These are phyloP conservation scores for Septoria linicola DNA, from an alignment of 2,329 filamentous ascomycete species.

Conservation along the genomic window DNA sequence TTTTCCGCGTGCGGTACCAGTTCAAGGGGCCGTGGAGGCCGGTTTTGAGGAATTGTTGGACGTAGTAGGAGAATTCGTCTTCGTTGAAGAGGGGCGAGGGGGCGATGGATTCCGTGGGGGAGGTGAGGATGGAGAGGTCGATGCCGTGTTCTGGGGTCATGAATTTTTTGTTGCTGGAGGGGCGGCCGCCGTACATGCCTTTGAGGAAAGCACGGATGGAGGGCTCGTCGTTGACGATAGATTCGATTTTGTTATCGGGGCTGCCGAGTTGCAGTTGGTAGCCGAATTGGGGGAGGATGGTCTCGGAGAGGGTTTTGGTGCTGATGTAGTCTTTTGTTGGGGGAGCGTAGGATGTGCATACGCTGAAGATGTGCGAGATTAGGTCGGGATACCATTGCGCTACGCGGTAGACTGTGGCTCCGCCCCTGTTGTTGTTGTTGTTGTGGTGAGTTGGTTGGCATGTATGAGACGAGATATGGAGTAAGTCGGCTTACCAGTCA, in stretches of 20 bases:
- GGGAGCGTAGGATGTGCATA: slow-evolving; percentile 74
- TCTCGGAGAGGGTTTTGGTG: slow-evolving; percentile 60
- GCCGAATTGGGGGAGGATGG: slow-evolving; percentile 64
- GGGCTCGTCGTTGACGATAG: slow-evolving; percentile 50
- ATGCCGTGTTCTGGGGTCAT: slow-evolving; percentile 65
- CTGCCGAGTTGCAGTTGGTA: slow-evolving; percentile 79
- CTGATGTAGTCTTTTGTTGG: slow-evolving; percentile 50
- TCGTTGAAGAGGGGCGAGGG: slow-evolving; percentile 60
- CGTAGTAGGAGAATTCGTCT: slow-evolving; percentile 76
- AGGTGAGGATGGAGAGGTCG: slow-evolving; percentile 59
- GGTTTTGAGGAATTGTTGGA: slow-evolving; percentile 65
- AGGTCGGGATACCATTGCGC: slow-evolving; percentile 72
- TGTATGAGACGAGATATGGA: no score
- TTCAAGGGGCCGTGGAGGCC: slow-evolving; percentile 72
- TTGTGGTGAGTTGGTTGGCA: background rate
- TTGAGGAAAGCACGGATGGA: slow-evolving; percentile 68
- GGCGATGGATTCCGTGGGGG: slow-evolving; percentile 37
- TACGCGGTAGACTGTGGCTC: slow-evolving; percentile 70
- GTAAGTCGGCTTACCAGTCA: slow-evolving; percentile 65
- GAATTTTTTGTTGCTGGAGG: slow-evolving; percentile 54
- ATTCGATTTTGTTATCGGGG: slow-evolving; percentile 51
- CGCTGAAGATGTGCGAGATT: slow-evolving; percentile 70
- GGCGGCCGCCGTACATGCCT: slow-evolving; percentile 66
- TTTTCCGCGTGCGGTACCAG: slow-evolving; percentile 67
- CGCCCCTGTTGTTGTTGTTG: slow-evolving; percentile 52